Percentiles rank a stretch among this genome's conserved stretches.
These are phyloP conservation scores for Leersia perrieri DNA, from an alignment of 176 grass and related monocot genomes.

Conservation along the genomic window DNA sequence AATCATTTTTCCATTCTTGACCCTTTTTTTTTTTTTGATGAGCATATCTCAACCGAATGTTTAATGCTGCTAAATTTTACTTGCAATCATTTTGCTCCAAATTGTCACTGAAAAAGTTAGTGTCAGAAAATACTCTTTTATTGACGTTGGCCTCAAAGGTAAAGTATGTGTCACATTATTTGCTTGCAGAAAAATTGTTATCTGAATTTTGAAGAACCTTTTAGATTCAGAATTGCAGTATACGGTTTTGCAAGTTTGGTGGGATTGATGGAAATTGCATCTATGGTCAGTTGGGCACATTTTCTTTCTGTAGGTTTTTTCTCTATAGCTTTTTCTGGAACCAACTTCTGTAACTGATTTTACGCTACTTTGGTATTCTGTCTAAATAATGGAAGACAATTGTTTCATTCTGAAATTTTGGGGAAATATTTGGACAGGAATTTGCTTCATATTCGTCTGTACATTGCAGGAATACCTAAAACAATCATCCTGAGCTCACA, in stretches of 20 bases:
- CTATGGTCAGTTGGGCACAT: neutral
- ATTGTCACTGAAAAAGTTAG: neutral
- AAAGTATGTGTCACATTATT: neutral
- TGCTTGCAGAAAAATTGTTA: neutral
- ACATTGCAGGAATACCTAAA: neutral
- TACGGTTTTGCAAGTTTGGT: neutral
- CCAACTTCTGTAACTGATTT: neutral
- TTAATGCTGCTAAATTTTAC: neutral
- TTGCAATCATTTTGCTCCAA: neutral
- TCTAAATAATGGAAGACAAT: neutral
- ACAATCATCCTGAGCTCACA: neutral
- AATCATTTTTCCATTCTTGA: no score
- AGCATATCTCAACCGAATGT: neutral
- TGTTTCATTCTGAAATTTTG: conserved; percentile 1
- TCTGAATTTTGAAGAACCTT: neutral
- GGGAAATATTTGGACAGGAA: neutral
- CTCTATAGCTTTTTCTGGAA: neutral
- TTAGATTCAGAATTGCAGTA: neutral
- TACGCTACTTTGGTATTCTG: neutral
- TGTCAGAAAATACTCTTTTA: neutral
- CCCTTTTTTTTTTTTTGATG: no score
- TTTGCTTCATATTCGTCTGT: neutral
- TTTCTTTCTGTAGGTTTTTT: neutral
- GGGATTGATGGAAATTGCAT: neutral
- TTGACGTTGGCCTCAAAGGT: neutral